Evolutionary conservation across 1,284 basidiomycete species (phyloP).

Genomic region (Ustilago hordei): DNA sequence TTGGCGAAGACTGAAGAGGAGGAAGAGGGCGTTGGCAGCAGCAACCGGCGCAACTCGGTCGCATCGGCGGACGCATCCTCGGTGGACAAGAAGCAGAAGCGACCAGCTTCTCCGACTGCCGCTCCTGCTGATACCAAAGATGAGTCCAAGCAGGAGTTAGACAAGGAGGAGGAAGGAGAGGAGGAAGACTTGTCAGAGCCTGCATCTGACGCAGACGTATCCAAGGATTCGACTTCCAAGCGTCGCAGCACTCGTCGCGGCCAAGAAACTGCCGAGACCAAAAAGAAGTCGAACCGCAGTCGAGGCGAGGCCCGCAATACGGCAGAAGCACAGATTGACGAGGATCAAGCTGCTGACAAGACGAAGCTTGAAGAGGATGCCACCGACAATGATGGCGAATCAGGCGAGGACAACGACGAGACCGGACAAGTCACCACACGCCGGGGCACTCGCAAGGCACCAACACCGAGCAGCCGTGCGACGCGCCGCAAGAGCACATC

Average conservation of each 20-base stretch:
- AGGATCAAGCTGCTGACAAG: conserved; percentile 12
- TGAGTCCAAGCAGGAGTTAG: conserved; percentile 12
- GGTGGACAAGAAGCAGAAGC: conserved; percentile 20
- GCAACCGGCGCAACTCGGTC: background rate
- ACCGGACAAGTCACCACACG: conserved; percentile 39
- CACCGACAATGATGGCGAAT: conserved; percentile 32
- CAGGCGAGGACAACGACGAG: conserved; percentile 58
- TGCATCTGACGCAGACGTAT: conserved; percentile 34
- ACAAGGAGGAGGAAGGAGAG: conserved; percentile 18
- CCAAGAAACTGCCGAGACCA: conserved; percentile 16
- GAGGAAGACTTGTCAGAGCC: conserved; percentile 47
- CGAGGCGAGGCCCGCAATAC: conserved; percentile 32
- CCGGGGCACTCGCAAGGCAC: conserved; percentile 36
- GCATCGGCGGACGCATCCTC: background rate
- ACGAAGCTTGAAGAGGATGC: conserved; percentile 26
- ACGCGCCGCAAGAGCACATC: conserved; percentile 36
- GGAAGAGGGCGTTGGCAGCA: conserved; percentile 3
- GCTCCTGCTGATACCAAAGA: background rate
- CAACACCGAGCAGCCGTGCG: conserved; percentile 14
- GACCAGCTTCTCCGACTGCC: conserved; percentile 18
- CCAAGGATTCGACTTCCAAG: conserved; percentile 29
- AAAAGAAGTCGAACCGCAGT: conserved; percentile 20
- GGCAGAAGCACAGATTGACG: conserved; percentile 32
- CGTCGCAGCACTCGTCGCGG: conserved; percentile 33
- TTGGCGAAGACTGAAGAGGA: conserved; percentile 28